These are phyloP conservation scores for Pleurozium schreberi DNA, from an alignment of 225 moss, liverwort and hornwort species.

Conservation along the genomic window DNA sequence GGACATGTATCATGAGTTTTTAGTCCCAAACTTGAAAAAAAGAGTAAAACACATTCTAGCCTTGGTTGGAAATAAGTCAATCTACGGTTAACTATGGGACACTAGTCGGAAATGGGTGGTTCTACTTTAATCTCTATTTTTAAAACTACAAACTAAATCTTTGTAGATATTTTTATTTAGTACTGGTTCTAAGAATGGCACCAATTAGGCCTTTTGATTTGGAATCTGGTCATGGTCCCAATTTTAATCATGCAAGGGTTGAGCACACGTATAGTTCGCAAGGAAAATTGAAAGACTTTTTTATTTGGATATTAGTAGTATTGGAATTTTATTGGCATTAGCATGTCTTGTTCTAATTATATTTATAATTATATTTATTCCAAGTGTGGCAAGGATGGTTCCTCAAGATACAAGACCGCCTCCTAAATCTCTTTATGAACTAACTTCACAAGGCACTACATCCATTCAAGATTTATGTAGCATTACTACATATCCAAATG, in stretches of 20 bases:
- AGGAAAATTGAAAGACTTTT: neutral
- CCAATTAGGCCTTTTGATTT: neutral
- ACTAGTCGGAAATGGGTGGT: too few relatives aligned
- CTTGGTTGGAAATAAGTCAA: neutral
- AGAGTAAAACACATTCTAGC: too few relatives aligned
- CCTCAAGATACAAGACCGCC: neutral
- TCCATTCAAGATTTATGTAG: neutral
- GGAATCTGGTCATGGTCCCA: neutral
- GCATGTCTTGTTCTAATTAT: neutral
- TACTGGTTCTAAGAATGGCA: neutral
- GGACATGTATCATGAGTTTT: too few relatives aligned
- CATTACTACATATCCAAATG: neutral
- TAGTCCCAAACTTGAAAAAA: too few relatives aligned
- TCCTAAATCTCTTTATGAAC: neutral
- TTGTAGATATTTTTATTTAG: neutral
- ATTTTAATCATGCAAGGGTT: neutral
- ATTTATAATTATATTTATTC: neutral
- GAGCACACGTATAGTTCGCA: neutral
- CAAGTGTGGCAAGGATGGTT: rapidly evolving
- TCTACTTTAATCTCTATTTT: neutral
- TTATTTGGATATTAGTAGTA: too few relatives aligned
- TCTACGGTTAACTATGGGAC: too few relatives aligned
- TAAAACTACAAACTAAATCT: neutral
- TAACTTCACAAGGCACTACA: neutral
- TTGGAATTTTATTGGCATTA: neutral